phyloP scores from a whole-genome alignment of 768 basidiomycete species.

The Mycena galericulata region DNA sequence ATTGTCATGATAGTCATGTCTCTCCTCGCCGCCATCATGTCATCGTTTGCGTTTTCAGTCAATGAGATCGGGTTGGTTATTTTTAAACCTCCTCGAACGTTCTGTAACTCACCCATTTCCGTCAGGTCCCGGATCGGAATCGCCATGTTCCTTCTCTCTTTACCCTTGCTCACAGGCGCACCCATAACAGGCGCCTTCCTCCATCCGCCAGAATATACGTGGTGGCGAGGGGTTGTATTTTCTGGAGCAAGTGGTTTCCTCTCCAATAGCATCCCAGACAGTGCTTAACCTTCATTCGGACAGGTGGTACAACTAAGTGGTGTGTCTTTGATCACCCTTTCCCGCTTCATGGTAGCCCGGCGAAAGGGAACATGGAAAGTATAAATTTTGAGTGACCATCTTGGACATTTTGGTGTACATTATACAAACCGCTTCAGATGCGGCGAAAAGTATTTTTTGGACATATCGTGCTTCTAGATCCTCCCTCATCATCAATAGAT shows the following conservation, averaged over 20 bases:
- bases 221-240: conserved; percentile 45
- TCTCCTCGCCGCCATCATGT: conserved; percentile 32
- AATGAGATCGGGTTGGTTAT: conserved; percentile 32
- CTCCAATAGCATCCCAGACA: not conserved
- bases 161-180: conserved; percentile 39
- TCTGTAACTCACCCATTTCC: not conserved
- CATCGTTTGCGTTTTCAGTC: conserved; percentile 30
- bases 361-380: conserved; percentile 29
- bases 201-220: conserved; percentile 38
- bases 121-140: conserved; percentile 31
- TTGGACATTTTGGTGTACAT: not conserved
- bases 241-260: conserved; percentile 25
- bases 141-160: conserved; percentile 26
- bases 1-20: conserved; percentile 40
- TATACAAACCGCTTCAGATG: not conserved
- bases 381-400: conserved; percentile 11
- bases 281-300: not conserved
- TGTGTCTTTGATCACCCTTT: conserved; percentile 11
- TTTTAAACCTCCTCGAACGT: not conserved
- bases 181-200: conserved; percentile 43
- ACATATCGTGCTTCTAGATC: not conserved
- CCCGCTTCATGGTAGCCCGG: conserved; percentile 19
- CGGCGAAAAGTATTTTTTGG: not conserved
- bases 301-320: conserved; percentile 29
- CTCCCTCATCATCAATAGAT: not conserved